These are phyloP conservation scores for Cadophora malorum DNA, from an alignment of 2,329 filamentous ascomycete species.

Conservation along the genomic window DNA sequence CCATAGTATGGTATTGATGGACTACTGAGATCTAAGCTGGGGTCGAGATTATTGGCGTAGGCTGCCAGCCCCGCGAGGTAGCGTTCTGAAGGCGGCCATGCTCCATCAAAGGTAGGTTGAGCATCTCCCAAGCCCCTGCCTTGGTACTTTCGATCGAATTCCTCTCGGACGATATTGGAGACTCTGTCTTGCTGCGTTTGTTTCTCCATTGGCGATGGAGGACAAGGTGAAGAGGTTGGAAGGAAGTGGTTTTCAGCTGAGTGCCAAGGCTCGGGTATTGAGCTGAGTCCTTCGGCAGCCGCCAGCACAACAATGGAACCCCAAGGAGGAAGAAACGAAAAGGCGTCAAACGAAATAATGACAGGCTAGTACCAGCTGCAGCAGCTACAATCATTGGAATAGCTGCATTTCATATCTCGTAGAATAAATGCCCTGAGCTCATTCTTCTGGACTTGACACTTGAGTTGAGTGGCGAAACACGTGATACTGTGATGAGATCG, in stretches of 20 bases:
- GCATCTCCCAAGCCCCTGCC: neutral
- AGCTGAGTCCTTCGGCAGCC: too few relatives aligned
- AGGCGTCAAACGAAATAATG: too few relatives aligned
- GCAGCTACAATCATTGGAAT: too few relatives aligned
- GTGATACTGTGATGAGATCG: too few relatives aligned
- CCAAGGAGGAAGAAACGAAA: too few relatives aligned
- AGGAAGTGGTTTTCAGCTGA: neutral
- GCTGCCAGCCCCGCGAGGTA: neutral
- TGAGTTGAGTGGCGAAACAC: too few relatives aligned
- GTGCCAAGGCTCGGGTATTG: neutral
- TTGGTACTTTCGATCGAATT: neutral
- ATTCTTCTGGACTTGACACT: too few relatives aligned
- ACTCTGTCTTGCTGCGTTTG: neutral
- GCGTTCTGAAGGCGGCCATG: neutral
- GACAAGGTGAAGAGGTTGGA: neutral
- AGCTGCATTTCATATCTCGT: too few relatives aligned
- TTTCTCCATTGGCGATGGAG: neutral
- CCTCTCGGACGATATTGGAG: neutral
- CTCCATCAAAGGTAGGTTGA: neutral
- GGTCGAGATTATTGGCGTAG: neutral
- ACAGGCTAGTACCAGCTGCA: too few relatives aligned
- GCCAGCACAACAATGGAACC: too few relatives aligned
- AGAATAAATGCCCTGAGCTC: too few relatives aligned
- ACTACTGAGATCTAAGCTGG: constrained; percentile 1
- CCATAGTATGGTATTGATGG: constrained; percentile 7